phyloP scores from a whole-genome alignment of 164 flowering plant species.

The Cinnamomum micranthum region DNA sequence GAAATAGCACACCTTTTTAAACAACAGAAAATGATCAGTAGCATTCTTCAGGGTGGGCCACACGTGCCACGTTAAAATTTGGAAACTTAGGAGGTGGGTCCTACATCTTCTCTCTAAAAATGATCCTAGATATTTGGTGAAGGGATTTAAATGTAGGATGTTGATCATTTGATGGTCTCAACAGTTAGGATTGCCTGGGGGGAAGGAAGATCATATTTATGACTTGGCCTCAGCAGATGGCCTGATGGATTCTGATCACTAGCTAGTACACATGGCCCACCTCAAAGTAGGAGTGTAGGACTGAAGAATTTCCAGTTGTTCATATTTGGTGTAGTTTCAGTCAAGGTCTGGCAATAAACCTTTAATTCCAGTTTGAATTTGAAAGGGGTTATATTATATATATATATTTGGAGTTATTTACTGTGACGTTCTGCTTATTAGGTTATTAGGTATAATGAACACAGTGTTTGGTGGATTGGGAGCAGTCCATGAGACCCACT shows the following conservation, averaged over 20 bases:
- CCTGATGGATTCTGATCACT: neutral
- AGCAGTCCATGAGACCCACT: constrained; percentile 51
- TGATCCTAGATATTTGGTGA: no score
- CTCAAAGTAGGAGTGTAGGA: neutral
- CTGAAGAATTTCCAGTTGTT: neutral
- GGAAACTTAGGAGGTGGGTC: no score
- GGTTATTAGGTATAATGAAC: constrained; percentile 5
- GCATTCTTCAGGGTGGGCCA: neutral
- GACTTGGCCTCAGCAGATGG: neutral
- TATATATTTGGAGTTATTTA: neutral
- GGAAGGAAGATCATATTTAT: no score
- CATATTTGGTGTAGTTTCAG: constrained; percentile 26
- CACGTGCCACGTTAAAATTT: neutral
- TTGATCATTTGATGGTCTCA: no score
- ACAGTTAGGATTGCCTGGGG: no score
- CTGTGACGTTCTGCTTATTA: constrained; percentile 10
- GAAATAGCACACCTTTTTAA: constrained; percentile 11
- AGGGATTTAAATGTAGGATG: no score
- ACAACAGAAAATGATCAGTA: neutral
- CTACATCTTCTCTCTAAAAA: no score
- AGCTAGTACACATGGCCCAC: neutral
- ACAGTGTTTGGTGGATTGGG: constrained; percentile 41
- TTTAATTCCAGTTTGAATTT: constrained; percentile 14
- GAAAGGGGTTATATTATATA: neutral
- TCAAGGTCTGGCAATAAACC: constrained; percentile 36